phyloP scores from a whole-genome alignment of 306 rosid genomes.

The Senna tora region DNA sequence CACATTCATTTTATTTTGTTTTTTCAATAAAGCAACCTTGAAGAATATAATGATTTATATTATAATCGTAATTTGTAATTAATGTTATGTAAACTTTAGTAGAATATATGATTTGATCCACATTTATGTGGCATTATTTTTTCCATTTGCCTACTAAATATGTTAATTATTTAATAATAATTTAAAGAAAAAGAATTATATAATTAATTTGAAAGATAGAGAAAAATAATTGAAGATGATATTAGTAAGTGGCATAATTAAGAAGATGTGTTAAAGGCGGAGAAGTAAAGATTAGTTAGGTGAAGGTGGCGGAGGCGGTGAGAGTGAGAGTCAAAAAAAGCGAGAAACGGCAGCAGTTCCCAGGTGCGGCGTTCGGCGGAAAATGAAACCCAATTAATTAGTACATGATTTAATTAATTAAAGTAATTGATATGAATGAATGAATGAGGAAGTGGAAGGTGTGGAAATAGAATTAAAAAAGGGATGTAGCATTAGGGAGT shows the following conservation, averaged over 20 bases:
- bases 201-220: too few species aligned
- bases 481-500: conserved; percentile 41
- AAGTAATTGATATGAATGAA: too few species aligned
- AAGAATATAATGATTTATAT: neutral
- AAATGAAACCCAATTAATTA: conserved; percentile 31
- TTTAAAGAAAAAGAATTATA: too few species aligned
- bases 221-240: too few species aligned
- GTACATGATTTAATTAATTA: neutral
- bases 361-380: conserved; percentile 93
- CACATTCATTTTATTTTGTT: neutral
- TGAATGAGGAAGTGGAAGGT: too few species aligned
- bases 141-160: neutral
- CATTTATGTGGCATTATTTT: neutral
- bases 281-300: too few species aligned
- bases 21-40: neutral
- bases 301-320: conserved; percentile 47
- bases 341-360: conserved; percentile 65
- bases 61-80: neutral
- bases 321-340: conserved; percentile 19
- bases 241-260: too few species aligned
- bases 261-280: too few species aligned
- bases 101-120: neutral
- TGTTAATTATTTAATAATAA: too few species aligned
- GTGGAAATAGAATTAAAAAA: too few species aligned
- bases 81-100: too few species aligned